Conservation (phyloP, 331 rosid genomes). For the Telfairia occidentalis region DNA sequence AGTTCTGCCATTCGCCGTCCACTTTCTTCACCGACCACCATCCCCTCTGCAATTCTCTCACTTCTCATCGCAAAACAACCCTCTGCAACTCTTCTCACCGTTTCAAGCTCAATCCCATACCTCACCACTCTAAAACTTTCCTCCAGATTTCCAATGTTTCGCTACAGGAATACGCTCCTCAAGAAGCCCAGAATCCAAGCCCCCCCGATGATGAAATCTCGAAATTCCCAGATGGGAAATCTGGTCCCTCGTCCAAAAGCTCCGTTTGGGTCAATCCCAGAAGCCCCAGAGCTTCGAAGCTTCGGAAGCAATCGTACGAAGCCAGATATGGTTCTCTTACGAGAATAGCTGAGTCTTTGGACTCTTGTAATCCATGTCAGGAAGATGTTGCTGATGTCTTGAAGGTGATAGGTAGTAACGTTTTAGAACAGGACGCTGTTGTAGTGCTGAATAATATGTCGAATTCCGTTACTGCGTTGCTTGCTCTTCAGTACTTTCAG, state of each 20-base stretch:
- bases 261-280: conserved; percentile 74
- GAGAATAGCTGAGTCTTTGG: conserved; percentile 35
- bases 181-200: conserved; percentile 16
- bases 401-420: conserved; percentile 25
- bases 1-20: conserved; percentile 48
- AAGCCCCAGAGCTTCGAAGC: conserved; percentile 51
- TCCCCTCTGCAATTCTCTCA: conserved; percentile 20
- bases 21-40: conserved; percentile 40
- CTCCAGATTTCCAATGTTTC: conserved; percentile 50
- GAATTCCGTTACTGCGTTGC: conserved; percentile 34
- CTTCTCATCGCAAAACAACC: conserved; percentile 17
- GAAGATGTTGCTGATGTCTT: conserved; percentile 34
- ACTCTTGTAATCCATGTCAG: conserved; percentile 31
- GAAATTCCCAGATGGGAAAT: conserved; percentile 26
- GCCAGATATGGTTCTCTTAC: conserved; percentile 37
- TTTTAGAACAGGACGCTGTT: conserved; percentile 39
- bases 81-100: conserved; percentile 11
- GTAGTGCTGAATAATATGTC: conserved; percentile 39
- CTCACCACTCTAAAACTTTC: conserved; percentile 20
- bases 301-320: conserved; percentile 28
- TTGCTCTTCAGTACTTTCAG: conserved; percentile 43
- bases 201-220: conserved; percentile 6
- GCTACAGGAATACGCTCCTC: conserved; percentile 36
- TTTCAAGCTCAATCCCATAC: conserved; percentile 16
- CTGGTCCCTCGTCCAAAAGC: conserved; percentile 32